Conservation (phyloP, 2,329 filamentous ascomycete species). For the Lachnellula subtilissima region DNA sequence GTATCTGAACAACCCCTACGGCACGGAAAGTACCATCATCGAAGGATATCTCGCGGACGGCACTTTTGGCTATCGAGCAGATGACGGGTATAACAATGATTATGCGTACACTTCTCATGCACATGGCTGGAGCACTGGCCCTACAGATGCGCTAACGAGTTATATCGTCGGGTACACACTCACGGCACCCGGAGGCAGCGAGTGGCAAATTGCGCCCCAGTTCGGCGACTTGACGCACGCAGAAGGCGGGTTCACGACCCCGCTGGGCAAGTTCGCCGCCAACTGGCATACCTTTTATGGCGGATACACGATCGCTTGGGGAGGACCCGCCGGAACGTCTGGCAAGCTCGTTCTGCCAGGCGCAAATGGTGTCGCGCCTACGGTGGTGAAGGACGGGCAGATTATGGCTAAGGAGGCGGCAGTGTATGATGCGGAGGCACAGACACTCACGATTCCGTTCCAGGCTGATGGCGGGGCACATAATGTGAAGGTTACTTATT, state of each 20-base stretch:
- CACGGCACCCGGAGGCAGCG: constrained; percentile 32
- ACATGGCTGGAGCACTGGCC: constrained; percentile 47
- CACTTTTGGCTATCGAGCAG: constrained; percentile 51
- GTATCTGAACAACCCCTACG: constrained; percentile 52
- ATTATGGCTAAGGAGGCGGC: background rate
- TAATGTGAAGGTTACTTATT: constrained; percentile 7
- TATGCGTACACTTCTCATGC: constrained; percentile 42
- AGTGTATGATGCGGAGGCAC: constrained; percentile 1
- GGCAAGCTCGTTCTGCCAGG: constrained; percentile 14
- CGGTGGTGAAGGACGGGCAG: constrained; percentile 6
- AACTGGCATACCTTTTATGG: constrained; percentile 23
- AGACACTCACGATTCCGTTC: constrained; percentile 2
- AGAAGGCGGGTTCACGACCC: constrained; percentile 39
- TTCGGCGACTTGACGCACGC: constrained; percentile 36
- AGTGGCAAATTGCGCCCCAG: constrained; percentile 37
- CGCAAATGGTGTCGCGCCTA: constrained; percentile 1
- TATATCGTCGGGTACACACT: constrained; percentile 40
- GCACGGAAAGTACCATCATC: constrained; percentile 53
- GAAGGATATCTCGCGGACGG: constrained; percentile 55
- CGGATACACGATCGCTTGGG: constrained; percentile 14
- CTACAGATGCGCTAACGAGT: constrained; percentile 42
- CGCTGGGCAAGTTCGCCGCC: constrained; percentile 35
- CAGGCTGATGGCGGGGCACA: constrained; percentile 4
- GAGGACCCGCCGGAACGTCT: constrained; percentile 13
- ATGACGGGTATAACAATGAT: constrained; percentile 47